Evolutionary conservation across 169 alveolate genomes (phyloP).

Genomic region (Babesia bovis): DNA sequence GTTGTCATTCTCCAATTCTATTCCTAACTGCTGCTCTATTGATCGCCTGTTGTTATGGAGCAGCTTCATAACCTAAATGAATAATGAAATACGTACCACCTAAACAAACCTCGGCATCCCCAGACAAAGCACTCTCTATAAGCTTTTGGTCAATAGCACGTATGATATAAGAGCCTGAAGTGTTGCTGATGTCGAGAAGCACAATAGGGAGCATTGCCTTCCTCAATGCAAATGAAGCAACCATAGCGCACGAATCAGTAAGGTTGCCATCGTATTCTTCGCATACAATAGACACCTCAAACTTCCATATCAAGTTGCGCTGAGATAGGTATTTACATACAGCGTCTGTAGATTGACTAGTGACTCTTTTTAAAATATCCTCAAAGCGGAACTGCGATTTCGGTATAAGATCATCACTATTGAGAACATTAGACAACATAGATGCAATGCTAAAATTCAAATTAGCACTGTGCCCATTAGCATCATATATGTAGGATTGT

Average conservation of each 20-base stretch:
- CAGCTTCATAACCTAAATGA: slow-evolving; percentile 2
- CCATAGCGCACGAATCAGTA: slow-evolving; percentile 38
- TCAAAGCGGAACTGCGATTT: slow-evolving; percentile 35
- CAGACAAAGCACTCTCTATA: neutral
- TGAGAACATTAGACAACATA: slow-evolving; percentile 33
- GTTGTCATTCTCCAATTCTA: neutral
- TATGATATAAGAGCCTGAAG: neutral
- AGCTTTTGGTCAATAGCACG: neutral
- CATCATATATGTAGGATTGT: slow-evolving; percentile 47
- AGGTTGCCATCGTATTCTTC: slow-evolving; percentile 68
- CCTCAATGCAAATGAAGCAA: slow-evolving; percentile 30
- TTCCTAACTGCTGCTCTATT: slow-evolving; percentile 1
- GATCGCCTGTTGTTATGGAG: neutral
- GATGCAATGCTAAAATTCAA: slow-evolving; percentile 33
- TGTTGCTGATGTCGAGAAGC: slow-evolving; percentile 5
- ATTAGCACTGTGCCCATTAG: slow-evolving; percentile 57
- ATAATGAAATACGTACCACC: neutral
- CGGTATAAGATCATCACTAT: slow-evolving; percentile 38
- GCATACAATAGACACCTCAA: slow-evolving; percentile 28
- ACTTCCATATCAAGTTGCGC: slow-evolving; percentile 38
- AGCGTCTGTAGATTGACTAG: neutral
- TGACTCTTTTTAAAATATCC: neutral
- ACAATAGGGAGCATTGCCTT: slow-evolving; percentile 38
- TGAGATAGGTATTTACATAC: slow-evolving; percentile 2
- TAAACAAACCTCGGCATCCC: slow-evolving; percentile 12